Conservation (phyloP, 345 rosid genomes). For the Acer saccharum region DNA sequence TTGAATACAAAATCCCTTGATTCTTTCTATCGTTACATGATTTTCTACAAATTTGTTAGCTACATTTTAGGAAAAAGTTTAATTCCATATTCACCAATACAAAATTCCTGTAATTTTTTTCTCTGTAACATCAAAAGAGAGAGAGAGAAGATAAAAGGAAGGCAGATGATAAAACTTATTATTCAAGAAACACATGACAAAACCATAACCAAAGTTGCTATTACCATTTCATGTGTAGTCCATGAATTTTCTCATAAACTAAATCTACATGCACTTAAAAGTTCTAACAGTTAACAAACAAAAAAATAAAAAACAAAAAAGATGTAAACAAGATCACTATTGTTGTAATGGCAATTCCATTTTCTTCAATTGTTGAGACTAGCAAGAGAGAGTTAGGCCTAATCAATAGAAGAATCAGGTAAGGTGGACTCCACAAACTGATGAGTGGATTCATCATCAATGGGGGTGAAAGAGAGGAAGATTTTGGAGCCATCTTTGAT, state of each 20-base stretch:
- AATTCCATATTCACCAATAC: background rate
- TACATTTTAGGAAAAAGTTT: background rate
- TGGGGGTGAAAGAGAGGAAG: slow-evolving; percentile 57
- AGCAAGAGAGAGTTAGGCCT: background rate
- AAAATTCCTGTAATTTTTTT: background rate
- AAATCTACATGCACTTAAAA: background rate
- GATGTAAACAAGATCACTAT: background rate
- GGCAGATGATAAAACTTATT: background rate
- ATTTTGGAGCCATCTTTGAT: slow-evolving; percentile 56
- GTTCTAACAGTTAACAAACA: background rate
- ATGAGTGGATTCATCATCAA: slow-evolving; percentile 23
- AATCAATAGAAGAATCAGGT: background rate
- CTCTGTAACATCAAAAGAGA: background rate
- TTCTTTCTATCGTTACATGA: background rate
- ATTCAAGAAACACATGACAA: background rate
- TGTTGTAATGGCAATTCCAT: background rate
- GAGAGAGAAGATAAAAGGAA: background rate
- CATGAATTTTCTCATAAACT: background rate
- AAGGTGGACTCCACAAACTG: background rate
- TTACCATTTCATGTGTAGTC: background rate
- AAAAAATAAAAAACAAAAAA: no score
- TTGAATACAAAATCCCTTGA: background rate
- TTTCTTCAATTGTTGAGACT: background rate
- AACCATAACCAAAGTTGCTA: background rate
- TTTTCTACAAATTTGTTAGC: background rate